phyloP scores from a whole-genome alignment of 2,329 filamentous ascomycete genomes.

The Aspergillus vadensis region DNA sequence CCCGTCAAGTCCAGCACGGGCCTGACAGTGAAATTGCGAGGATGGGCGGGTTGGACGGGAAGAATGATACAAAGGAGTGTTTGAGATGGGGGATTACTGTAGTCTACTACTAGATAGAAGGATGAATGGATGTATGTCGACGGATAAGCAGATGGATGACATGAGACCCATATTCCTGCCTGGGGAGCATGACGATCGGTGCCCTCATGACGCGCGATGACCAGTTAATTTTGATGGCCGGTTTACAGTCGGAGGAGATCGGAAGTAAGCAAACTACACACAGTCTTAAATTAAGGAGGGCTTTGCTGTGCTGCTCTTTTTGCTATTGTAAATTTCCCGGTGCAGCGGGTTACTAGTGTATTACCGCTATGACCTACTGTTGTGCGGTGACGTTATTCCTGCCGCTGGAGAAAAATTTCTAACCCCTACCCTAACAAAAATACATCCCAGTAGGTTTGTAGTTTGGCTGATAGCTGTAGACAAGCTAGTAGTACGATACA shows the following conservation, averaged over 20 bases:
- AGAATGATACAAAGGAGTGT: neutral
- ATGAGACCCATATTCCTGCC: neutral
- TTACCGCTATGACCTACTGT: neutral
- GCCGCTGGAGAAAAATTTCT: neutral
- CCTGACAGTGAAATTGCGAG: constrained; percentile 6
- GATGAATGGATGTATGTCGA: neutral
- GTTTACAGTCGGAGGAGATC: constrained; percentile 11
- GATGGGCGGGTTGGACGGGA: constrained; percentile 3
- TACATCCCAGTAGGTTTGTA: neutral
- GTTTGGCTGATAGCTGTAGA: too few species aligned
- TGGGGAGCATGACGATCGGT: neutral
- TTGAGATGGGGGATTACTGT: neutral
- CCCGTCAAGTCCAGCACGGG: constrained; percentile 5
- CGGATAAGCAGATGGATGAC: neutral
- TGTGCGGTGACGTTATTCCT: constrained; percentile 19
- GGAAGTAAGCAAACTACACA: constrained; percentile 1
- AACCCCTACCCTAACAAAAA: neutral
- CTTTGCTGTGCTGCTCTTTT: neutral
- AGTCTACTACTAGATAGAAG: too few species aligned
- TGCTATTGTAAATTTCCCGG: neutral
- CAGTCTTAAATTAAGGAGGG: too few species aligned
- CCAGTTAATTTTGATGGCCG: constrained; percentile 25
- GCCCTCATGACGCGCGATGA: neutral
- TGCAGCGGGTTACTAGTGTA: constrained; percentile 3
- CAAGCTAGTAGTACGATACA: too few species aligned